Evolutionary conservation across 805 yeast species (phyloP).

Genomic region (Metschnikowia koreensis): DNA sequence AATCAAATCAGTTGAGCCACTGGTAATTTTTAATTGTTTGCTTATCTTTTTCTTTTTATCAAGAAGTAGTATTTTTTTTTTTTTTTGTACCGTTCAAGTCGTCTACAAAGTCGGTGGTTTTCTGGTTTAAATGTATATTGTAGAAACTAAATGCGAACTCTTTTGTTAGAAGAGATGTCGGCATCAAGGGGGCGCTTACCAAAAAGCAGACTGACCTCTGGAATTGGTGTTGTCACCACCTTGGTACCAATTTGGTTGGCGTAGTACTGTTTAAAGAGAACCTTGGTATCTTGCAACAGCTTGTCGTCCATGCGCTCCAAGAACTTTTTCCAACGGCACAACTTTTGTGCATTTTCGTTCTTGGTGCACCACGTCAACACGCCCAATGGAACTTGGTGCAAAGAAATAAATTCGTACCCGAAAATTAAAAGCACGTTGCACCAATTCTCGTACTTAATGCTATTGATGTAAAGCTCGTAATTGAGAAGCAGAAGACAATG

Average conservation of each 20-base stretch:
- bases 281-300: conserved; percentile 3
- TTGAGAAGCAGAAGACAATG: conserved; percentile 51
- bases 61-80: too few species aligned
- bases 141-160: conserved; percentile 8
- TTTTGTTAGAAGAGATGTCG: conserved; percentile 9
- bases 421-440: conserved; percentile 42
- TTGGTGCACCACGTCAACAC: conserved; percentile 19
- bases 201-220: conserved; percentile 15
- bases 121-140: not conserved
- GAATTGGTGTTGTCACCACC: conserved; percentile 15
- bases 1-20: not conserved
- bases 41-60: too few species aligned
- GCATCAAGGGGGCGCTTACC: conserved; percentile 14
- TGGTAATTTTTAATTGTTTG: not conserved
- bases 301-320: conserved; percentile 16
- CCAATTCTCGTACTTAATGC: conserved; percentile 47
- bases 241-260: conserved; percentile 21
- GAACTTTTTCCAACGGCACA: conserved; percentile 18
- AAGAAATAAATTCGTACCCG: conserved; percentile 42
- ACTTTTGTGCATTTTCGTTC: conserved; percentile 11
- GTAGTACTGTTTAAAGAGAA: conserved; percentile 21
- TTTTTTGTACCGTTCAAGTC: too few species aligned
- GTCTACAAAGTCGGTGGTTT: not conserved
- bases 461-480: conserved; percentile 56
- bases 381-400: conserved; percentile 28